These are phyloP conservation scores for Dryas alaskensis DNA, from an alignment of 306 rosid genomes.

Conservation along the genomic window DNA sequence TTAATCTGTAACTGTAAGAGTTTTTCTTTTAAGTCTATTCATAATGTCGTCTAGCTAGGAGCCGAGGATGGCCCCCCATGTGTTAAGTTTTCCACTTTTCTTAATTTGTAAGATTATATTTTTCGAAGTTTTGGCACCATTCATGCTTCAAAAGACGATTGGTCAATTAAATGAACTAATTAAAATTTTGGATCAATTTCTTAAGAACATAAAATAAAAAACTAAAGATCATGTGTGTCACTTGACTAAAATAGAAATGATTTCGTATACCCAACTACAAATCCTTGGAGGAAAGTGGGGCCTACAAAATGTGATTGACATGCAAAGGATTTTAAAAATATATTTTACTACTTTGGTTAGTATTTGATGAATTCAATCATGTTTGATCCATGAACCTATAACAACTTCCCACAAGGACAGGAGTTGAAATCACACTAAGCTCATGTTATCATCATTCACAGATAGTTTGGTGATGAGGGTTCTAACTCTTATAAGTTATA, in stretches of 20 bases:
- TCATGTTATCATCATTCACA: background rate
- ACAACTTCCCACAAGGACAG: background rate
- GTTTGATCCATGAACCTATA: background rate
- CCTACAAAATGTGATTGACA: background rate
- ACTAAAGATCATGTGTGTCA: background rate
- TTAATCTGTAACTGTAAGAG: background rate
- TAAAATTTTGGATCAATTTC: too few relatives aligned
- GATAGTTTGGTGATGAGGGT: background rate
- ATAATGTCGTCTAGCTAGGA: background rate
- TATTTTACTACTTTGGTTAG: background rate
- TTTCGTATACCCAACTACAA: background rate
- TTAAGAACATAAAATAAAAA: too few relatives aligned
- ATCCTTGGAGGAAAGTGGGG: background rate
- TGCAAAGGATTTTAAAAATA: background rate
- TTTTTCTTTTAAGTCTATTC: background rate
- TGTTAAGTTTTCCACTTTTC: background rate
- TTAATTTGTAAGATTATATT: background rate
- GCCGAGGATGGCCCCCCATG: background rate
- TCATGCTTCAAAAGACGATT: too few relatives aligned
- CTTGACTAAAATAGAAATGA: background rate
- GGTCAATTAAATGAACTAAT: too few relatives aligned
- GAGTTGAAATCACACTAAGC: conserved; percentile 5
- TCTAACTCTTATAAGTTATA: too few relatives aligned
- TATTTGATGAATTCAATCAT: background rate
- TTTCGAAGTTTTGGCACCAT: background rate